phyloP scores from a whole-genome alignment of 2,329 filamentous ascomycete species.

The Xylaria arbuscula region DNA sequence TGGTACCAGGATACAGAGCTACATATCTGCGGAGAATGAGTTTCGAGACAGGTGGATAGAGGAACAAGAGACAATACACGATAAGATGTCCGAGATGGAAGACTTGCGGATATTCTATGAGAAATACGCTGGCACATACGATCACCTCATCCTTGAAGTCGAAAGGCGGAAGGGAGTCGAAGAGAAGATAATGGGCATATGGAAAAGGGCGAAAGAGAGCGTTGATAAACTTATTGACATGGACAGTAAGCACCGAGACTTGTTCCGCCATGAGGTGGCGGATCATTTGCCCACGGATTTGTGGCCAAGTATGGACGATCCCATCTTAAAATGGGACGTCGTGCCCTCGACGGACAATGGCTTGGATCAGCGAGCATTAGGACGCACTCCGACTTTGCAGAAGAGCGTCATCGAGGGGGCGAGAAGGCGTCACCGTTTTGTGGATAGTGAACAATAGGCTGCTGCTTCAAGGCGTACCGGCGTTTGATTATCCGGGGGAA shows the following conservation, averaged over 20 bases:
- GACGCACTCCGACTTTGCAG: conserved; percentile 47
- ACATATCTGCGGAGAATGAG: conserved; percentile 71
- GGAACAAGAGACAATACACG: conserved; percentile 75
- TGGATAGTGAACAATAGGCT: conserved; percentile 25
- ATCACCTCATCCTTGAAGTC: conserved; percentile 84
- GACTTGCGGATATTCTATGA: conserved; percentile 86
- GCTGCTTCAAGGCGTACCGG: not conserved
- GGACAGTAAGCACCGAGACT: conserved; percentile 78
- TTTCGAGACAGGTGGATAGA: conserved; percentile 77
- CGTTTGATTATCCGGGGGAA: conserved; percentile 17
- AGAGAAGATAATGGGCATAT: conserved; percentile 77
- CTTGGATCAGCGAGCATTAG: conserved; percentile 37
- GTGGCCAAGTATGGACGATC: conserved; percentile 80
- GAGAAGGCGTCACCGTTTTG: conserved; percentile 28
- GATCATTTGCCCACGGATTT: conserved; percentile 89
- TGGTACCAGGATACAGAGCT: conserved; percentile 71
- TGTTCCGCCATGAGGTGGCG: conserved; percentile 83
- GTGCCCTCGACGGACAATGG: conserved; percentile 53
- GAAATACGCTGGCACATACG: conserved; percentile 85
- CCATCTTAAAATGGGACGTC: conserved; percentile 64
- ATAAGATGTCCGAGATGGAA: conserved; percentile 79
- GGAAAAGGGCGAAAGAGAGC: conserved; percentile 80
- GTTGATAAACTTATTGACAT: conserved; percentile 79
- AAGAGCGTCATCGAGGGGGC: conserved; percentile 32
- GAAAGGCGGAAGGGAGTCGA: conserved; percentile 79